Base-by-base conservation (phyloP, 108 stramenopile genomes). In the Pseudonitzschia delicatissima region DNA sequence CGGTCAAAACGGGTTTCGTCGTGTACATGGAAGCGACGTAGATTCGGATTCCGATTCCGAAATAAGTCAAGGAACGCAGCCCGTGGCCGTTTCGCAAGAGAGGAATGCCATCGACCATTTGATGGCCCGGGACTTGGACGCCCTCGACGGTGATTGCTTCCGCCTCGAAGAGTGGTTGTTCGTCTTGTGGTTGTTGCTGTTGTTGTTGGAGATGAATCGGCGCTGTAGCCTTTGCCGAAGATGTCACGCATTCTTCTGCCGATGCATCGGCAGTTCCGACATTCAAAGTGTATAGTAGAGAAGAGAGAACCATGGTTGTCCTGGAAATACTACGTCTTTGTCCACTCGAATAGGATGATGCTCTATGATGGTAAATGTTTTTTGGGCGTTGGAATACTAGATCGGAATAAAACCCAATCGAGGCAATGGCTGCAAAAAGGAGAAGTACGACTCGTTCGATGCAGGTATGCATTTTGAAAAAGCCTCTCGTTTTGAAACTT, bases 11-110 rank as follows among this genome's bases (percentile, higher is more conserved):
- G 11, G 62, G 62, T 29, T 25, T n/a, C 11, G 47, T 45, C 25
- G 57, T 70, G 55, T 69, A 77, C 25, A 77, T 59, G n/a, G 45
- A 35, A 3, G 76, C 76, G 25, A 77, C 68, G 26, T 77, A 77
- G 28, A 71, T 57, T 2, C 71, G 64, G 42, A 77, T 62, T 18
- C 34, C 34, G 57, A 70, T 35, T 2, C 76, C 76, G 20, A 71
- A 66, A 62, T 71, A 65, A 12, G 50, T 51, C 8, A 68, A 50
- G 23, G 28, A 52, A 17, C 76, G 69, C 28, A 77, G 39, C 31
- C 76, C 76, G 1, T 77, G 68, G 5, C 69, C 76, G 40, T 77
- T 69, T n/a, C 64, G 39, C 13, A 66, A 57, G 48, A 77, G 35
- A 32, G 32, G 8, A 1, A 60, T 27, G 2, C 69, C 76, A 45